Evolutionary conservation across 2,329 filamentous ascomycete species (phyloP), one percentile per base, ranked within the genome.

Genomic region (Colletotrichum cuscutae): DNA sequence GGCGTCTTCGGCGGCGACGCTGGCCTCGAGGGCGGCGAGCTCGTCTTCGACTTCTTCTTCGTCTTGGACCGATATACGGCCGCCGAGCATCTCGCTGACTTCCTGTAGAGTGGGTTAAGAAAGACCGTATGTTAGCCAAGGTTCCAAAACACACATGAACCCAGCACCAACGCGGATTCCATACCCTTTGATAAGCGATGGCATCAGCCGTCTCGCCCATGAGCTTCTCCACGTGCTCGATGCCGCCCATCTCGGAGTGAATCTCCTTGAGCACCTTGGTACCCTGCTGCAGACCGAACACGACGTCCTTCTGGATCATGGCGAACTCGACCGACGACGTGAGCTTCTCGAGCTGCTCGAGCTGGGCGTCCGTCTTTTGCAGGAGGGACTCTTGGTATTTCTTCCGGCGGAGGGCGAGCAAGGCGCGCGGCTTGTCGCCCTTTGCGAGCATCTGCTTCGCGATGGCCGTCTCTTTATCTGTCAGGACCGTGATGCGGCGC

Each of bases 31-130:
- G 1, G 92, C 92, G 68, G 94, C 94, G 65, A 99, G 86, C 84
- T 99, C 97, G 79, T 98, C 95, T 81, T 99, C 97, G 42, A 99
- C 97, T 79, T 98, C 97, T 79, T 98, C 96, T 82, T 99, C 97
- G 82, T 99, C 97, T 78, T 97, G 93, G 79, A 95, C 97, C 15
- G 95, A 94, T 86, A 99, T 95, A 77, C 92, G 91, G 13, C 94
- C 94, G 42, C 92, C 94, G 3, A 99, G 90, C 89, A 98, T 94
- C 62, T 97, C 94, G 83, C 93, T 97, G 77, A 99, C 90, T 86
- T 99, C 96, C 94, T 97, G 78, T 76, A 76, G 2, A 35, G 30
- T 37, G 52, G 28, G 9, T 15, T 15, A 60, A 54, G 7, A 58
- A 2, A 62, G 28, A 30, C 1, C 22, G 58, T 22, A 37, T 28